Conservation (phyloP, 2,329 filamentous ascomycete species). For the Pseudogymnoascus pannorum region DNA sequence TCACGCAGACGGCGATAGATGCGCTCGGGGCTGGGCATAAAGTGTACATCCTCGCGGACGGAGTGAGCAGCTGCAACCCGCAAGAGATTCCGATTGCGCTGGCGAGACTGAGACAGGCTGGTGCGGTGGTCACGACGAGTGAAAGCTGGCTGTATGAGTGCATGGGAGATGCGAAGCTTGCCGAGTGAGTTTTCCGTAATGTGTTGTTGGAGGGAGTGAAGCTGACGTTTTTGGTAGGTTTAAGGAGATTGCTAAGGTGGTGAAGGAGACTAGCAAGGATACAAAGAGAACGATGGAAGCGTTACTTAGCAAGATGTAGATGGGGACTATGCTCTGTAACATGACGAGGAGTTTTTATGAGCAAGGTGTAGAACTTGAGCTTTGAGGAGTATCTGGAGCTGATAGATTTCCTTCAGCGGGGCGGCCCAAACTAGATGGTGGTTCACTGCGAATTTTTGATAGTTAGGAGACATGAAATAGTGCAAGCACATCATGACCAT, state of each 20-base stretch:
- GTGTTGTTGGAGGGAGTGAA: constrained; percentile 8
- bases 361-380: not conserved
- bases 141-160: constrained; percentile 88
- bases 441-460: not conserved
- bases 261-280: constrained; percentile 67
- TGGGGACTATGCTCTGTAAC: constrained; percentile 28
- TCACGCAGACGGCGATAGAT: constrained; percentile 87
- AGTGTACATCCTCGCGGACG: constrained; percentile 85
- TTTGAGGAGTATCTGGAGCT: not conserved
- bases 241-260: constrained; percentile 61
- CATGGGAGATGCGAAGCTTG: constrained; percentile 70
- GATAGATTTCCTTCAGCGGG: not conserved
- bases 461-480: not conserved
- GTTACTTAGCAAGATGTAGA: constrained; percentile 58
- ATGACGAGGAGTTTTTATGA: not conserved
- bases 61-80: constrained; percentile 77
- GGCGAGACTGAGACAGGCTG: constrained; percentile 65
- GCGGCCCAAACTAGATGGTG: not conserved
- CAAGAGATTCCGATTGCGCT: constrained; percentile 77
- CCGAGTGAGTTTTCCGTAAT: constrained; percentile 36
- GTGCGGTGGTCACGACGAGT: constrained; percentile 73
- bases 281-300: constrained; percentile 63
- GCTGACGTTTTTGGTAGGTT: constrained; percentile 41
- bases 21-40: constrained; percentile 65
- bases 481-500: not conserved